phyloP scores from a whole-genome alignment of 805 yeast species.

The Suhomyces sp. region DNA sequence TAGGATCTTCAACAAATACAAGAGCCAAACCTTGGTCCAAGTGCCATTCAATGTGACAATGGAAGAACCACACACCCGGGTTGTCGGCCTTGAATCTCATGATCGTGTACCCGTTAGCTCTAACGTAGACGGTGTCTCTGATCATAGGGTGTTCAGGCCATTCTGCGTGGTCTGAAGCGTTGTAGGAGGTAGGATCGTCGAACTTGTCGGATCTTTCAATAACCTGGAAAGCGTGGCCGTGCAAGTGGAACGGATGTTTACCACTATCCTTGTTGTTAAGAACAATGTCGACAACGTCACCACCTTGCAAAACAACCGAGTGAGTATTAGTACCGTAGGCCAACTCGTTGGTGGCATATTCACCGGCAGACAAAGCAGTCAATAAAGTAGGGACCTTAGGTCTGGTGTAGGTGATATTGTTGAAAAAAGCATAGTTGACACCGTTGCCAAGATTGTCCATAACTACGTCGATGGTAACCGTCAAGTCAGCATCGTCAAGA shows the following conservation, averaged over 20 bases:
- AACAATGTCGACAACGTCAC: slow-evolving; percentile 73
- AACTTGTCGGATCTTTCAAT: slow-evolving; percentile 67
- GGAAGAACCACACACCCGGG: slow-evolving; percentile 99
- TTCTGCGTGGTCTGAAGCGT: slow-evolving; percentile 41
- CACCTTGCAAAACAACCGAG: slow-evolving; percentile 64
- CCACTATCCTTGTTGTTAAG: slow-evolving; percentile 88
- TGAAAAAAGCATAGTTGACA: slow-evolving; percentile 94
- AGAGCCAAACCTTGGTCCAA: slow-evolving; percentile 90
- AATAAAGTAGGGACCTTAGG: slow-evolving; percentile 86
- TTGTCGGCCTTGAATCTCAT: slow-evolving; percentile 87
- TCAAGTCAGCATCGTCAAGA: slow-evolving; percentile 65
- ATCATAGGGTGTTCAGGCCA: slow-evolving; percentile 76
- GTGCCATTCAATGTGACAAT: slow-evolving; percentile 99
- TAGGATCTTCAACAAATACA: slow-evolving; percentile 80
- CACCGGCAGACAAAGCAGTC: slow-evolving; percentile 74
- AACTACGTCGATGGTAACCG: slow-evolving; percentile 64
- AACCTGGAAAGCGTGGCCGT: slow-evolving; percentile 89
- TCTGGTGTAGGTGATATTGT: slow-evolving; percentile 70
- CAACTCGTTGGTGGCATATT: slow-evolving; percentile 47
- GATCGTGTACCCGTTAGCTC: slow-evolving; percentile 82
- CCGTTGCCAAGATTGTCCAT: slow-evolving; percentile 89
- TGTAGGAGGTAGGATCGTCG: slow-evolving; percentile 54
- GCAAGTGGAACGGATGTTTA: slow-evolving; percentile 95
- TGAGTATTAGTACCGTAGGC: slow-evolving; percentile 82
- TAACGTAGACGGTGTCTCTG: slow-evolving; percentile 78